Evolutionary conservation across 2,329 filamentous ascomycete genomes (phyloP), one percentile per base, ranked within the genome.

Genomic region (Apiospora aurea): DNA sequence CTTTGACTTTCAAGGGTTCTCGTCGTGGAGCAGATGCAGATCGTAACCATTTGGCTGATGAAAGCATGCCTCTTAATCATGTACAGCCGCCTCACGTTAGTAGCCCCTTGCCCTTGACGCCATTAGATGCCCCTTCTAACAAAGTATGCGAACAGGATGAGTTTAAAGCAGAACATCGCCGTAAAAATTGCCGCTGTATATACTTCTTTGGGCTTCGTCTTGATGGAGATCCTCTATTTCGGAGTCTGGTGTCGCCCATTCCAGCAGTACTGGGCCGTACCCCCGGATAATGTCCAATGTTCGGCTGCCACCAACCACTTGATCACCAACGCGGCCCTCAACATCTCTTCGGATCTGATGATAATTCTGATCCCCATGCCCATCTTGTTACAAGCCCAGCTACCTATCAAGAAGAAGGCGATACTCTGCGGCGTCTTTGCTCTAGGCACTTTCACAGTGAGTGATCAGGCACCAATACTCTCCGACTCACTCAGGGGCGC

Each of bases 21-120:
- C 49, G 86, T 90, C 11, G 87, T 88, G 2, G 90, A 92, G 75
- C 84, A 91, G 79, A 86, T 87, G 76, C 92, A 93, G 82, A 82
- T 91, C 24, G 82, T 89, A 70, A 85, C 87, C 13, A 87, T 88
- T 43, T 91, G 87, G 86, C 79, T 82, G 0, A 83, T 89, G 74
- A 91, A 91, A 77, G 79, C 82, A 11, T 90, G 88, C 75, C 81
- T 91, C 74, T 77, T 91, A 46, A 80, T 90, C 73, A 85, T 90
- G 83, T 90, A 89, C 75, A 82, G 85, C 74, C 87, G 88, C 64
- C 81, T 90, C 72, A 88, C 87, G 81, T 86, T 71, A 71, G 84
- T 67, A 38, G 68, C 6, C 24, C 24, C 67, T 57, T 21, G 21
- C 2, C n/a, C 16, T 67, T 67, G 16, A 24, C 18, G 10, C 38